Conservation (phyloP, 371 early-diverging fungal genomes). For the Mortierella sp. region DNA sequence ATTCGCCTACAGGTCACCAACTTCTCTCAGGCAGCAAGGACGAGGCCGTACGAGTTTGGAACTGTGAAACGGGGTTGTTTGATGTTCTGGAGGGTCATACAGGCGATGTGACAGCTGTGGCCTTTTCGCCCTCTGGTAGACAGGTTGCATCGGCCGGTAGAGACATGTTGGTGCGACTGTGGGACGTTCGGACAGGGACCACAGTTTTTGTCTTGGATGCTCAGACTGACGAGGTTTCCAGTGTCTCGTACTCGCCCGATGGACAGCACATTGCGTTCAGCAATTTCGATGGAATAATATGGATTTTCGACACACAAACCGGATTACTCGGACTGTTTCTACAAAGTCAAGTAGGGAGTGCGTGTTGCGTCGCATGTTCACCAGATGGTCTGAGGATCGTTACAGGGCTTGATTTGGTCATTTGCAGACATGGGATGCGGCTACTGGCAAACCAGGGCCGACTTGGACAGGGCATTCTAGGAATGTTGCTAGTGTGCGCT, state of each 20-base stretch:
- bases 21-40: slow-evolving; percentile 10
- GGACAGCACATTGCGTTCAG: not conserved
- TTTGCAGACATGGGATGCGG: not conserved
- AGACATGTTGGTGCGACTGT: slow-evolving; percentile 6
- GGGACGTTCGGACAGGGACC: slow-evolving; percentile 8
- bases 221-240: not conserved
- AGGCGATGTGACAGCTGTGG: not conserved
- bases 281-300: not conserved
- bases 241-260: slow-evolving; percentile 2
- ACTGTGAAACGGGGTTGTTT: not conserved
- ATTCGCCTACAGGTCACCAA: slow-evolving; percentile 19
- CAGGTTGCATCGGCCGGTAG: slow-evolving; percentile 6
- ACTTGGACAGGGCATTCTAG: no score
- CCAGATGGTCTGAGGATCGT: not conserved
- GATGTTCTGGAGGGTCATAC: not conserved
- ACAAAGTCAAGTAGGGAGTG: no score
- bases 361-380: not conserved
- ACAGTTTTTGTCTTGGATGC: not conserved
- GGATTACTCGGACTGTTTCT: not conserved
- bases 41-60: slow-evolving; percentile 12
- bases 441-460: no score
- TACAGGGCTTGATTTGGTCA: not conserved
- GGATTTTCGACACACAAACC: not conserved
- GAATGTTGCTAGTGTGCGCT: not conserved
- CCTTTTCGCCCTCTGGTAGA: slow-evolving; percentile 11